Percentiles rank a stretch among this genome's conserved stretches.
Evolutionary conservation across 768 basidiomycete genomes (phyloP).

Genomic region (Kwoniella bestiolae): DNA sequence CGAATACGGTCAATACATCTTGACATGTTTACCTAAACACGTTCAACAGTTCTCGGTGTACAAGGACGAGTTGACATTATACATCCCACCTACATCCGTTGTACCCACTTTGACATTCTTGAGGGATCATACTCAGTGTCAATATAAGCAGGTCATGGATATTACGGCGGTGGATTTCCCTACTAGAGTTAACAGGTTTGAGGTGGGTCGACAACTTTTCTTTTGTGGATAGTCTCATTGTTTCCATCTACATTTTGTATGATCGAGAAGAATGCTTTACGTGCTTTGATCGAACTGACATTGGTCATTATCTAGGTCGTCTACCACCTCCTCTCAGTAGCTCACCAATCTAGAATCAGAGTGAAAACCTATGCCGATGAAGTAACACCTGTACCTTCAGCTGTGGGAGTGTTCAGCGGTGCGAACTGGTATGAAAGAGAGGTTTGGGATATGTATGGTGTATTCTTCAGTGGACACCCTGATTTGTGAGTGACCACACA

Average conservation of each 20-base stretch:
- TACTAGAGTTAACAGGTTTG: slow-evolving; percentile 88
- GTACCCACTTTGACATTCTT: slow-evolving; percentile 87
- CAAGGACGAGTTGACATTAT: slow-evolving; percentile 92
- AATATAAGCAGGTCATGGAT: slow-evolving; percentile 90
- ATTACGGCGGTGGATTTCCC: slow-evolving; percentile 96
- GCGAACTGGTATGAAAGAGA: slow-evolving; percentile 99
- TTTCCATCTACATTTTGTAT: background rate
- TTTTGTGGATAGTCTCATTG: background rate
- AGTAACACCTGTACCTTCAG: slow-evolving; percentile 85
- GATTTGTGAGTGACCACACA: slow-evolving; percentile 70
- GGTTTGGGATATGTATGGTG: slow-evolving; percentile 95
- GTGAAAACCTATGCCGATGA: slow-evolving; percentile 98
- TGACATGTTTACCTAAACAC: slow-evolving; percentile 91
- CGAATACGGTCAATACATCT: slow-evolving; percentile 89
- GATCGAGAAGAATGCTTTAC: background rate
- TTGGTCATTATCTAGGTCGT: slow-evolving; percentile 69
- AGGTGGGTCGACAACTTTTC: slow-evolving; percentile 60
- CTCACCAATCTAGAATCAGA: slow-evolving; percentile 78
- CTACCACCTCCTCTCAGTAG: slow-evolving; percentile 86
- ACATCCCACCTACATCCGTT: slow-evolving; percentile 78
- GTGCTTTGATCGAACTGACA: too few species aligned
- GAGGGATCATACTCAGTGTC: slow-evolving; percentile 91
- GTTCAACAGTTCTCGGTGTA: slow-evolving; percentile 97
- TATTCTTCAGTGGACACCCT: slow-evolving; percentile 94
- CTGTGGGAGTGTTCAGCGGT: slow-evolving; percentile 75